These are phyloP conservation scores for Hypoxylon sp. DNA, from an alignment of 2,329 filamentous ascomycete species.

Conservation along the genomic window DNA sequence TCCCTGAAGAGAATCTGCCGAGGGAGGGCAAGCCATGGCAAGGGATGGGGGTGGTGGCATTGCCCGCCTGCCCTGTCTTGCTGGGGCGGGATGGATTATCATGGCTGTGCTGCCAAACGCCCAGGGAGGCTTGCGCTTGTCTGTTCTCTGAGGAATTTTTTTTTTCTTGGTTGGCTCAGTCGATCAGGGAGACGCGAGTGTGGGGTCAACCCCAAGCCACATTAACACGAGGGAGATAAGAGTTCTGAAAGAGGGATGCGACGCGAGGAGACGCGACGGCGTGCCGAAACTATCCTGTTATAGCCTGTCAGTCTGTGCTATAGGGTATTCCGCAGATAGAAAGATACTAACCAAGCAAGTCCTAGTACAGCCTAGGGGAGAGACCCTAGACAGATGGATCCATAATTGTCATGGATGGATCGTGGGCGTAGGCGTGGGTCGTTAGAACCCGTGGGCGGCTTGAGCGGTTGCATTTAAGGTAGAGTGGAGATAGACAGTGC, in stretches of 20 bases:
- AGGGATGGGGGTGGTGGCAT: constrained; percentile 40
- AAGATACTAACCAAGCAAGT: constrained; percentile 28
- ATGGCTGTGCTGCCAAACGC: constrained; percentile 43
- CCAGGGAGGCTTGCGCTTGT: constrained; percentile 46
- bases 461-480: constrained; percentile 51
- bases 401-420: constrained; percentile 39
- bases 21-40: constrained; percentile 32
- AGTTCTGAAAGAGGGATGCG: constrained; percentile 34
- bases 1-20: constrained; percentile 52
- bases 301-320: constrained; percentile 30
- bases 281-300: constrained; percentile 48
- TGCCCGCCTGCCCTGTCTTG: constrained; percentile 30
- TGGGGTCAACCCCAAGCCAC: constrained; percentile 50
- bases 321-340: constrained; percentile 8
- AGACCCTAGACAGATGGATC: constrained; percentile 27
- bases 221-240: constrained; percentile 52
- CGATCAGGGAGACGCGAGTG: constrained; percentile 30
- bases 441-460: constrained; percentile 41
- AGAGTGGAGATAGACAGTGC: constrained; percentile 47
- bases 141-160: constrained; percentile 29
- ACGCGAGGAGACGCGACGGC: constrained; percentile 50
- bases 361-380: constrained; percentile 23
- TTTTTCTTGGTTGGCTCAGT: constrained; percentile 46
- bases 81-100: constrained; percentile 29
- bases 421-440: constrained; percentile 31